Conservation (phyloP, 1,139 yeast genomes). For the Suhomyces maxii region DNA sequence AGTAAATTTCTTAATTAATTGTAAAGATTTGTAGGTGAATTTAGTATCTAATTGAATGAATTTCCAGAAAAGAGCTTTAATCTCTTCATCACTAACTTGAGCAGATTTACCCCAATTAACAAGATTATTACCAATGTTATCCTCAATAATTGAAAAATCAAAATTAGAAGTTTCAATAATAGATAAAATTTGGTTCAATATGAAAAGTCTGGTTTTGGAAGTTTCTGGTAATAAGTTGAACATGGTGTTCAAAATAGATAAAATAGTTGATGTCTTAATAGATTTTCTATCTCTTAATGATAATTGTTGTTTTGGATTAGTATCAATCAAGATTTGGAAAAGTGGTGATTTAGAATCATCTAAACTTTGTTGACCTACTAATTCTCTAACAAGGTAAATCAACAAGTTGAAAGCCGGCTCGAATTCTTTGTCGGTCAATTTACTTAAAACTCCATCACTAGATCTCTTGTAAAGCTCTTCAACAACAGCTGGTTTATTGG, state of each 20-base stretch:
- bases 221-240: conserved; percentile 45
- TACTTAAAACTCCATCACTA: conserved; percentile 25
- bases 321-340: conserved; percentile 31
- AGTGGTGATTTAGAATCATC: conserved; percentile 29
- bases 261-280: conserved; percentile 43
- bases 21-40: conserved; percentile 32
- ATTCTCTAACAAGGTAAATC: conserved; percentile 35
- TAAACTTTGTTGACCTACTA: conserved; percentile 29
- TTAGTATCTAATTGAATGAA: conserved; percentile 38
- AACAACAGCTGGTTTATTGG: conserved; percentile 31
- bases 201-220: conserved; percentile 33
- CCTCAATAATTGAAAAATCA: conserved; percentile 37
- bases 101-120: conserved; percentile 34
- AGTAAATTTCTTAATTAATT: conserved; percentile 39
- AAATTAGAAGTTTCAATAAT: conserved; percentile 33
- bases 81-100: conserved; percentile 27
- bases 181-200: conserved; percentile 35
- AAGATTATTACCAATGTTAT: conserved; percentile 40
- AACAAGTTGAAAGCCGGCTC: conserved; percentile 48
- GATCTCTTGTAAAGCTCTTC: conserved; percentile 24
- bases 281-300: conserved; percentile 50
- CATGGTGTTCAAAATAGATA: conserved; percentile 43
- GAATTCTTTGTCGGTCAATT: conserved; percentile 46
- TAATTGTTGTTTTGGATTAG: conserved; percentile 41
- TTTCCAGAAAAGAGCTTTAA: conserved; percentile 39